A percentile compares a stretch with the other conserved stretches of the same genome.
Conservation (phyloP, 306 rosid genomes). For the Citrullus mucosospermus region DNA sequence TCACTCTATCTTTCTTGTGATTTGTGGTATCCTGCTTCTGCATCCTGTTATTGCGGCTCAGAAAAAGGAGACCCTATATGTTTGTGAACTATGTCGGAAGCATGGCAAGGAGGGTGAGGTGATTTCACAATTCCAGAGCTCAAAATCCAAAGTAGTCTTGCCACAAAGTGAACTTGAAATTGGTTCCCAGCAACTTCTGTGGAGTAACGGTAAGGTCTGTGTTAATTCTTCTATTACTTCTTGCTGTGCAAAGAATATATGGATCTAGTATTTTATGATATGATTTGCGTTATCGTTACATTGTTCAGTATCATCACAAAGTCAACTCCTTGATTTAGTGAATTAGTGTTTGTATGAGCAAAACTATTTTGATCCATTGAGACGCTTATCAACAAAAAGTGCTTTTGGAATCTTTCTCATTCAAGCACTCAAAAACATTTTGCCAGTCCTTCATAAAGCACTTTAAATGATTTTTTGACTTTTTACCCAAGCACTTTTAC, state of each 20-base stretch:
- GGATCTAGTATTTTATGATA: not conserved
- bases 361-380: not conserved
- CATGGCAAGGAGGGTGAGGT: slow-evolving; percentile 39
- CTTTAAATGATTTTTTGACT: not conserved
- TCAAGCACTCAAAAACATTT: not conserved
- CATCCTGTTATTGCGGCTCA: slow-evolving; percentile 12
- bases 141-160: slow-evolving; percentile 18
- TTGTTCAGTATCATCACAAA: not conserved
- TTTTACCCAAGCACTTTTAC: not conserved
- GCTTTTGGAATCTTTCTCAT: not conserved
- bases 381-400: not conserved
- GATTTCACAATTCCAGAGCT: slow-evolving; percentile 21
- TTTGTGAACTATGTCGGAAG: slow-evolving; percentile 78
- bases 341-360: not conserved
- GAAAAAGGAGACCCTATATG: slow-evolving; percentile 36
- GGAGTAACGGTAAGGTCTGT: slow-evolving; percentile 71
- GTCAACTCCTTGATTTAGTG: not conserved
- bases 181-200: slow-evolving; percentile 23
- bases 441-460: not conserved
- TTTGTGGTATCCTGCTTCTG: slow-evolving; percentile 2
- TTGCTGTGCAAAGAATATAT: not conserved
- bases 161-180: slow-evolving; percentile 19
- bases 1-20: not conserved
- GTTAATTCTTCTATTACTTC: not conserved
- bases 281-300: not conserved